Base-by-base conservation (phyloP, 2,329 filamentous ascomycete genomes). In the Ilyonectria mors-panacis region DNA sequence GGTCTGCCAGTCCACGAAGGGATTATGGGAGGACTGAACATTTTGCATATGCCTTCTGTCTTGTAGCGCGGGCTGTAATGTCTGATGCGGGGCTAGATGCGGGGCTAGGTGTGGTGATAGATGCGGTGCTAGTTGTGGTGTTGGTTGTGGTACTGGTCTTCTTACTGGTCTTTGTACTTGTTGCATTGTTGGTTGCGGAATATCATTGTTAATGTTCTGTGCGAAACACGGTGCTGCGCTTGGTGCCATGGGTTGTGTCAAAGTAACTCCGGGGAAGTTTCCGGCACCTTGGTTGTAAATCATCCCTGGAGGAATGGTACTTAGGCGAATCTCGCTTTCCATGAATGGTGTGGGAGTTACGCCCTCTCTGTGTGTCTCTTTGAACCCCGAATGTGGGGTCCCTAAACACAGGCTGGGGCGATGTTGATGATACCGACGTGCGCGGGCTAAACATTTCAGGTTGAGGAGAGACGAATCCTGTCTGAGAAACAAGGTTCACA, bases 241-340 rank as follows among this genome's bases (percentile, higher is more conserved):
- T 17, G 39, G 15, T n/a, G 30, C 30, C 12, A 33, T 42, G 17
- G 15, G n/a, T 42, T 42, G 39, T 42, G n/a, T 17, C 8, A 17
- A n/a, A 6, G 15, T 15, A n/a, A 8, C 15, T n/a, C 7, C 7
- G 5, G 15, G 4, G 17, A 42, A 6, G 17, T 42, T 42, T 42
- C 39, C n/a, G 3, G 50, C 15, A 33, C 17, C 50, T 53, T 53
- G 50, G 6, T 33, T 33, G 28, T 53, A 53, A 6, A 53, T 35
- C 50, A 53, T 53, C 7, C n/a, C 28, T 33, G 28, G 50, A 33
- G 50, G 50, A 19, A 53, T 53, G 10, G 50, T 53, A 15, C 50
- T 53, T 9, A 53, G 17, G 12, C 30, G 28, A 9, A 3, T 21
- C 17, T 12, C 30, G 15, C 6, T 21, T 53, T 19, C 50, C 28